phyloP scores from a whole-genome alignment of 2,329 filamentous ascomycete genomes.

The Hymenoscyphus linearis region DNA sequence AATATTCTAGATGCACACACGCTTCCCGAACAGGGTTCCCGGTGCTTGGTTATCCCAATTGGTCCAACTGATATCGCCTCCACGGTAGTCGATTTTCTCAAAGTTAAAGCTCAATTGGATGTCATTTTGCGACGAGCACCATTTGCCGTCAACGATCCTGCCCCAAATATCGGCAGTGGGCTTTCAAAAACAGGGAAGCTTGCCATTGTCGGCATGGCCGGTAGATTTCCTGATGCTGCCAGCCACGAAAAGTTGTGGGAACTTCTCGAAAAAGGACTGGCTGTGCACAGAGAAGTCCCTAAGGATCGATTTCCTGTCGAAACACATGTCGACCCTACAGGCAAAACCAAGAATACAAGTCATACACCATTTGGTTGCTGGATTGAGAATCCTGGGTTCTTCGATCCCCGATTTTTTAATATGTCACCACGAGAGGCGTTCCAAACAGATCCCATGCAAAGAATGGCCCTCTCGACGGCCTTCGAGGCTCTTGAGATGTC shows the following conservation, averaged over 20 bases:
- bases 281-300: constrained; percentile 38
- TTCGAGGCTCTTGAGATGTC: constrained; percentile 81
- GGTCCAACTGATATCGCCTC: constrained; percentile 4
- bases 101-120: not conserved
- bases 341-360: constrained; percentile 68
- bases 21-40: not conserved
- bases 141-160: constrained; percentile 3
- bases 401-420: constrained; percentile 77
- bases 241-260: constrained; percentile 13
- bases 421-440: constrained; percentile 76
- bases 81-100: not conserved
- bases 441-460: constrained; percentile 75
- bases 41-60: constrained; percentile 6
- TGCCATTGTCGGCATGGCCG: constrained; percentile 15
- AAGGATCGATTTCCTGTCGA: constrained; percentile 67
- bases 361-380: constrained; percentile 70
- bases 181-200: constrained; percentile 7
- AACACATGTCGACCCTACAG: constrained; percentile 65
- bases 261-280: constrained; percentile 9
- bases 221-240: constrained; percentile 10
- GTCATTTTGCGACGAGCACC: constrained; percentile 7
- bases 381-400: constrained; percentile 64
- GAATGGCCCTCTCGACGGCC: constrained; percentile 57
- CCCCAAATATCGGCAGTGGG: constrained; percentile 1
- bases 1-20: constrained; percentile 1